Evolutionary conservation across 2,329 filamentous ascomycete genomes (phyloP).

Genomic region (Fusarium sp.): DNA sequence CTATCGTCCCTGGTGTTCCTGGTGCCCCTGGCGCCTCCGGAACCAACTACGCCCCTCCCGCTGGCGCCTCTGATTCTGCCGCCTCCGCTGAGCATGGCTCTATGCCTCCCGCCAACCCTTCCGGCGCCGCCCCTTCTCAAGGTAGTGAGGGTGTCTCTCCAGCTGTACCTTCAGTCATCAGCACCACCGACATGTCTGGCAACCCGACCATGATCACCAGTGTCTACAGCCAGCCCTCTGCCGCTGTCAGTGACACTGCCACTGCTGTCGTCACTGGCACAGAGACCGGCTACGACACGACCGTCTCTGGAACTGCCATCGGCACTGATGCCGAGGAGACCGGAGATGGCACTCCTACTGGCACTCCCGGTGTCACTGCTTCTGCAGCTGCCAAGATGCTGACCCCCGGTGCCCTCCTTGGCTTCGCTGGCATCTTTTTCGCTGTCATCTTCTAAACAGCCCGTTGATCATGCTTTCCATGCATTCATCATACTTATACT

Average conservation of each 20-base stretch:
- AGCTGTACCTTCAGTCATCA: slow-evolving; percentile 32
- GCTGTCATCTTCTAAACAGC: slow-evolving; percentile 46
- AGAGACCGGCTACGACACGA: slow-evolving; percentile 27
- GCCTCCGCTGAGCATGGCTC: slow-evolving; percentile 1
- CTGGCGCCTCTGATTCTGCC: slow-evolving; percentile 10
- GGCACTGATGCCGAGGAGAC: slow-evolving; percentile 32
- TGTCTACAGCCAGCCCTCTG: slow-evolving; percentile 32
- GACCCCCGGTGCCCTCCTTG: slow-evolving; percentile 43
- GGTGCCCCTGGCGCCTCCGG: slow-evolving; percentile 5
- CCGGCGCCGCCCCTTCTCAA: slow-evolving; percentile 22
- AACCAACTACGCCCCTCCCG: slow-evolving; percentile 29
- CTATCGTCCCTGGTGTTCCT: slow-evolving; percentile 4
- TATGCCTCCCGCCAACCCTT: neutral
- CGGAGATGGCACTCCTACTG: slow-evolving; percentile 40
- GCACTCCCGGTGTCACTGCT: slow-evolving; percentile 48
- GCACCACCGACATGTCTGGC: slow-evolving; percentile 37
- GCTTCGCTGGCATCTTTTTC: slow-evolving; percentile 45
- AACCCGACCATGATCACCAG: slow-evolving; percentile 39
- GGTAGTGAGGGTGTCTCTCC: slow-evolving; percentile 19
- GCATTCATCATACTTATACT: slow-evolving; percentile 22
- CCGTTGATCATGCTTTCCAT: slow-evolving; percentile 22
- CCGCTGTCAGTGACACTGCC: slow-evolving; percentile 32
- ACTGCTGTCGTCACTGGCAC: slow-evolving; percentile 35
- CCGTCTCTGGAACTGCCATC: slow-evolving; percentile 28
- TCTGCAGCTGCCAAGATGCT: slow-evolving; percentile 50